Conservation (phyloP, 2,329 filamentous ascomycete genomes). For the Aspergillus sergii region DNA sequence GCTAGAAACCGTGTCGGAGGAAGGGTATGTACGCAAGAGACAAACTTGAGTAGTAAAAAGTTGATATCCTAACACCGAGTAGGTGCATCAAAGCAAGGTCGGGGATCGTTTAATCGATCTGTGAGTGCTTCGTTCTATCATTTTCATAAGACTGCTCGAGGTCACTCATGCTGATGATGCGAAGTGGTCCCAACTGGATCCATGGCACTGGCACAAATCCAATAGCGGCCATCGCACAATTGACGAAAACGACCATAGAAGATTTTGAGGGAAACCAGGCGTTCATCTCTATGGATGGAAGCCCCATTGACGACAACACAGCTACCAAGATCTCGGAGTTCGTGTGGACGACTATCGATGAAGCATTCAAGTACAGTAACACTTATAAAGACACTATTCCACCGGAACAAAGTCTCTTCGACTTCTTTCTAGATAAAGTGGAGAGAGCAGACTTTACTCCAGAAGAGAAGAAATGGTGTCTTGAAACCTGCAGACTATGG, state of each 20-base stretch:
- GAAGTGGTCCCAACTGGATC: constrained; percentile 66
- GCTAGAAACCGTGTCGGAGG: constrained; percentile 62
- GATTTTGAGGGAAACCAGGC: constrained; percentile 56
- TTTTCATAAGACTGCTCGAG: too few species aligned
- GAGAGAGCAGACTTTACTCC: constrained; percentile 41
- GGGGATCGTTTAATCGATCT: constrained; percentile 58
- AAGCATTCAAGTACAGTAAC: constrained; percentile 63
- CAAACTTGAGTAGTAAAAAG: not conserved
- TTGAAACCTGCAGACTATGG: constrained; percentile 63
- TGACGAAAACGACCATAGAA: constrained; percentile 54
- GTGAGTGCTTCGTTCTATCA: constrained; percentile 40
- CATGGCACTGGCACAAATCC: constrained; percentile 64
- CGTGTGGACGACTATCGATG: constrained; percentile 61
- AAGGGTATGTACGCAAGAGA: constrained; percentile 44
- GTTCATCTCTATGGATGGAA: constrained; percentile 52
- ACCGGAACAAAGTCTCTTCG: constrained; percentile 54
- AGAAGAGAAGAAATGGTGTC: constrained; percentile 50
- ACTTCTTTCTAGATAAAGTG: constrained; percentile 58
- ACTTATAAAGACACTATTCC: constrained; percentile 55
- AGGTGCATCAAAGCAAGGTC: constrained; percentile 54
- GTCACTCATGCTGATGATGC: constrained; percentile 17
- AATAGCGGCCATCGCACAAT: constrained; percentile 58
- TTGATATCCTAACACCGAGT: constrained; percentile 15
- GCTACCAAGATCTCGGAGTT: constrained; percentile 42
- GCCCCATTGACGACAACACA: constrained; percentile 38